Evolutionary conservation across 768 basidiomycete genomes (phyloP).

Genomic region (Cytidiella melzeri): DNA sequence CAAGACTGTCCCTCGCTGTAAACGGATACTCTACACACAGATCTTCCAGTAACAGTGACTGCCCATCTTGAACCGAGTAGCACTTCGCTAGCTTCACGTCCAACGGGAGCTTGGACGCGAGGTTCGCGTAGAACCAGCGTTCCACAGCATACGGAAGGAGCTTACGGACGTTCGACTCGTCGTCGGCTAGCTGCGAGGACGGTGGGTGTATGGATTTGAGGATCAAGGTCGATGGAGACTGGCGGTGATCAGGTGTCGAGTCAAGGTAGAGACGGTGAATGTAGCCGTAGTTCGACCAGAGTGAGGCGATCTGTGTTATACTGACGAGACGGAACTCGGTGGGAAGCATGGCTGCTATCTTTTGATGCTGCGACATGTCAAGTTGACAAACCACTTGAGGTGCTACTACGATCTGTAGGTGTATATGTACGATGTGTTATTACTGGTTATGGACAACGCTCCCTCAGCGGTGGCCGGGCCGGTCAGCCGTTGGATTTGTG

Average conservation of each 20-base stretch:
- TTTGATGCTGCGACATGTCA: too few relatives aligned
- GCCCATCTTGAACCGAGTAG: slow-evolving; percentile 4
- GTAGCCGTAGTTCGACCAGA: slow-evolving; percentile 16
- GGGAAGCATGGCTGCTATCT: too few relatives aligned
- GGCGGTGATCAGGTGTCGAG: slow-evolving; percentile 4
- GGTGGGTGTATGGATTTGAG: slow-evolving; percentile 16
- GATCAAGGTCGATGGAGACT: too few relatives aligned
- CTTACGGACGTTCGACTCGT: slow-evolving; percentile 14
- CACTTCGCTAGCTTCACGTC: slow-evolving; percentile 3
- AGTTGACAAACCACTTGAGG: too few relatives aligned
- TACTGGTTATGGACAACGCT: too few relatives aligned
- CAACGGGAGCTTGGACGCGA: neutral
- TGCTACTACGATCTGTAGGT: too few relatives aligned
- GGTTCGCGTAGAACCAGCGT: slow-evolving; percentile 11
- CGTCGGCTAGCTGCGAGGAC: neutral
- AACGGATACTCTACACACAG: slow-evolving; percentile 10
- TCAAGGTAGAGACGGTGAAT: slow-evolving; percentile 11
- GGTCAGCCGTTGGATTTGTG: too few relatives aligned
- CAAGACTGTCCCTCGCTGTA: slow-evolving; percentile 10
- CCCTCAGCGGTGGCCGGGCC: too few relatives aligned
- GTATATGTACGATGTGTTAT: too few relatives aligned
- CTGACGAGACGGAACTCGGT: too few relatives aligned
- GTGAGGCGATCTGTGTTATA: slow-evolving; percentile 12
- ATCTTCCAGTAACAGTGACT: slow-evolving; percentile 13
- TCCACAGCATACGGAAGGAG: slow-evolving; percentile 13